Conservation (phyloP, 2,329 filamentous ascomycete genomes). For the Didymella sp. region DNA sequence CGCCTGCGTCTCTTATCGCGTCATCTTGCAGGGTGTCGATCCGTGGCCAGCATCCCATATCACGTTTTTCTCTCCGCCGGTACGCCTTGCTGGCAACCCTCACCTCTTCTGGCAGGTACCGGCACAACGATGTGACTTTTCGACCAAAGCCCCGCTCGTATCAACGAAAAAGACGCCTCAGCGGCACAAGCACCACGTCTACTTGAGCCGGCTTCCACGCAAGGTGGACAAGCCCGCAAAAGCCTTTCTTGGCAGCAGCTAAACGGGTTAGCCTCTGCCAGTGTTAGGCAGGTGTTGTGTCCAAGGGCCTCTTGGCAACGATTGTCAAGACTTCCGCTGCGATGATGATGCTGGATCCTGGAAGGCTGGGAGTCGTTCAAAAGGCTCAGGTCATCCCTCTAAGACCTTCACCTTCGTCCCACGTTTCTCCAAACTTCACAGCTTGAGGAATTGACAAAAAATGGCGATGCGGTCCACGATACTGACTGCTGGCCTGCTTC, state of each 20-base stretch:
- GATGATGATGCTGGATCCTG: slow-evolving; percentile 22
- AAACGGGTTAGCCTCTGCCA: slow-evolving; percentile 20
- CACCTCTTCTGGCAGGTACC: slow-evolving; percentile 33
- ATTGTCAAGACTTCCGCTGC: slow-evolving; percentile 21
- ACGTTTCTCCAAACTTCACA: slow-evolving; percentile 10
- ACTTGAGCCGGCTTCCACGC: slow-evolving; percentile 25
- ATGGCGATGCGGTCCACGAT: slow-evolving; percentile 40
- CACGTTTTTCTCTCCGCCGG: slow-evolving; percentile 11
- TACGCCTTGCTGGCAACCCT: slow-evolving; percentile 15
- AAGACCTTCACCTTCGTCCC: slow-evolving; percentile 10
- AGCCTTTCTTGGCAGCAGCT: slow-evolving; percentile 29
- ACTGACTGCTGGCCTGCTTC: slow-evolving; percentile 35
- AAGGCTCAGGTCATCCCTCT: slow-evolving; percentile 19
- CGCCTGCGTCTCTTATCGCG: slow-evolving; percentile 7
- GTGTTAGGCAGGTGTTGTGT: slow-evolving; percentile 24
- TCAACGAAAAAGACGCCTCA: slow-evolving; percentile 22
- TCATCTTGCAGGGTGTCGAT: slow-evolving; percentile 13
- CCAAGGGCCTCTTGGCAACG: slow-evolving; percentile 24
- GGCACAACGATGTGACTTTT: slow-evolving; percentile 17
- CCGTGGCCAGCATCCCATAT: slow-evolving; percentile 13
- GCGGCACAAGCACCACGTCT: slow-evolving; percentile 23
- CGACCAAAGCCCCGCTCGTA: slow-evolving; percentile 26
- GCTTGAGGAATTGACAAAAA: slow-evolving; percentile 17
- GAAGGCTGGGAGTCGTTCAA: slow-evolving; percentile 23
- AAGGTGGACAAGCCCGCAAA: slow-evolving; percentile 29